These are phyloP conservation scores for Phytophthora pistaciae DNA, from an alignment of 352 stramenopile species.

Conservation along the genomic window DNA sequence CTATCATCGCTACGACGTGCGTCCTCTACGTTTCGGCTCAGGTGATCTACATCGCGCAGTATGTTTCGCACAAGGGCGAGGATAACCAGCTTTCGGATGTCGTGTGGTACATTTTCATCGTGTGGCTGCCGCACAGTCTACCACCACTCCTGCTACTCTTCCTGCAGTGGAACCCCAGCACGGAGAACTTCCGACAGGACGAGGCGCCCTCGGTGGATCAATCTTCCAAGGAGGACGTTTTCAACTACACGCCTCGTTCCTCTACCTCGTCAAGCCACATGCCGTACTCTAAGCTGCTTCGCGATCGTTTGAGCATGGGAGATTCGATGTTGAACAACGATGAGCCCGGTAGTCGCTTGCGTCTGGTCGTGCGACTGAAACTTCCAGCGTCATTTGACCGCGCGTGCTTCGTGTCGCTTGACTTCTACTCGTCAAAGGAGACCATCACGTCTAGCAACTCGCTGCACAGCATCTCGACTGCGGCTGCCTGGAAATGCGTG, in stretches of 20 bases:
- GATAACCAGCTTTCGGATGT: slow-evolving; percentile 78
- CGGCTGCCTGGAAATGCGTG: slow-evolving; percentile 84
- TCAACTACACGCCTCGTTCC: slow-evolving; percentile 85
- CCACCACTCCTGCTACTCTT: slow-evolving; percentile 84
- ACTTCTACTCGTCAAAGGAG: slow-evolving; percentile 85
- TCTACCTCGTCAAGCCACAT: slow-evolving; percentile 84
- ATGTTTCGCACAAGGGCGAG: slow-evolving; percentile 65
- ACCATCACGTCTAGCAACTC: slow-evolving; percentile 60
- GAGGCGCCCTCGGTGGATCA: slow-evolving; percentile 68
- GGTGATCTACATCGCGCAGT: slow-evolving; percentile 91
- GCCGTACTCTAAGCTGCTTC: slow-evolving; percentile 80
- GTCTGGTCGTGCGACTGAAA: slow-evolving; percentile 86
- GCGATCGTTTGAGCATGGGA: slow-evolving; percentile 77
- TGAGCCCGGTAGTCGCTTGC: slow-evolving; percentile 83
- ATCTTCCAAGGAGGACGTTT: slow-evolving; percentile 85
- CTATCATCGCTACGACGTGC: slow-evolving; percentile 88
- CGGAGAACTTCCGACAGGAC: slow-evolving; percentile 69
- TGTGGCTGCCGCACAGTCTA: slow-evolving; percentile 83
- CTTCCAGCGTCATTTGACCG: slow-evolving; percentile 80
- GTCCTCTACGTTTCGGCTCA: slow-evolving; percentile 89
- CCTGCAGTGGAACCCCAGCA: slow-evolving; percentile 88
- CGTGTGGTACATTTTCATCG: slow-evolving; percentile 90
- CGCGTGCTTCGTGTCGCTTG: slow-evolving; percentile 85
- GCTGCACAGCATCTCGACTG: slow-evolving; percentile 61
- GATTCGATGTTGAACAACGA: slow-evolving; percentile 85